phyloP scores from a whole-genome alignment of 257 asterid species.

The Solanum microdontum region DNA sequence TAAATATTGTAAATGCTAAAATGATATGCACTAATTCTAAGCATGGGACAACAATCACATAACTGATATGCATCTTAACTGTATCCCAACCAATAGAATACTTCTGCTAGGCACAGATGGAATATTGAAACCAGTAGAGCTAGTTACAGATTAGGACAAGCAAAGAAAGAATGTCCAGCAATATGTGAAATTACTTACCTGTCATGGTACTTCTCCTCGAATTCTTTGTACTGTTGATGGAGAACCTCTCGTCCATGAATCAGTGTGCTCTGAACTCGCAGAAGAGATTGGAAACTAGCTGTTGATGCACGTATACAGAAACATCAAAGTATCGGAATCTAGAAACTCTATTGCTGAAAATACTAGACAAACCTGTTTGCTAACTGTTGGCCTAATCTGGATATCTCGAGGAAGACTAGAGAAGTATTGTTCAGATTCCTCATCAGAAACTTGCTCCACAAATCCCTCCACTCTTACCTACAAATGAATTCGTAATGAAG shows the following conservation, averaged over 20 bases:
- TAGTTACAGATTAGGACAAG: neutral
- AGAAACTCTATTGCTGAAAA: neutral
- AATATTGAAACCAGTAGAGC: neutral
- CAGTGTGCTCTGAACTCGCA: slow-evolving; percentile 38
- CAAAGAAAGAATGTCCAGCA: neutral
- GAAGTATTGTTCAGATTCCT: slow-evolving; percentile 68
- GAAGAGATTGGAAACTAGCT: neutral
- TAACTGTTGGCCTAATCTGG: slow-evolving; percentile 72
- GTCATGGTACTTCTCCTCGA: slow-evolving; percentile 48
- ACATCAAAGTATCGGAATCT: neutral
- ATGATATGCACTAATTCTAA: neutral
- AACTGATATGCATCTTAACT: neutral
- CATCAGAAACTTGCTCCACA: slow-evolving; percentile 56
- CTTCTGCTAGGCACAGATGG: neutral
- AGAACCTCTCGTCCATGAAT: slow-evolving; percentile 58
- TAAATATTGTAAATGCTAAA: neutral
- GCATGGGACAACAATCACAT: neutral
- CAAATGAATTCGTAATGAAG: slow-evolving; percentile 2
- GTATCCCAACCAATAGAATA: neutral
- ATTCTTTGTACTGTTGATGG: slow-evolving; percentile 39
- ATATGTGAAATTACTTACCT: slow-evolving; percentile 38
- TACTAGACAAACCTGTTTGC: slow-evolving; percentile 50
- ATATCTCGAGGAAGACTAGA: slow-evolving; percentile 76
- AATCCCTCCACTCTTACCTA: slow-evolving; percentile 81
- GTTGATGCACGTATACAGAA: neutral